Evolutionary conservation across 2,329 filamentous ascomycete species (phyloP), one percentile per base, ranked within the genome.

Genomic region (Coniochaeta sp.): DNA sequence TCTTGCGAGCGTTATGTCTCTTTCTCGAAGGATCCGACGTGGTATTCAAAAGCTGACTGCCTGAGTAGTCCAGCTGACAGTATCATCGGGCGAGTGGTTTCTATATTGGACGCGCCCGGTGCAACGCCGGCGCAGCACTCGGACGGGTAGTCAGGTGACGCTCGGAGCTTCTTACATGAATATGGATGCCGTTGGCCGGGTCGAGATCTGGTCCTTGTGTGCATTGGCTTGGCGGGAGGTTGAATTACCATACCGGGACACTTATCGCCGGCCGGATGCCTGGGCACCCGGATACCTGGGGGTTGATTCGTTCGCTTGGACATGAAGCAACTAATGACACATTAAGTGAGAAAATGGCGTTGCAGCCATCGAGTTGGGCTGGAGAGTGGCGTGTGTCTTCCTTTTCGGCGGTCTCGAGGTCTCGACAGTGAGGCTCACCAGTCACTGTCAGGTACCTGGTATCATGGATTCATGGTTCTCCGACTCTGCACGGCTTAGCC

Each of bases 151-250:
- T 47, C 42, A 47, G 42, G 22, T 26, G 42, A 47, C 4, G 16
- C 2, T 12, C 42, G 19, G 42, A 26, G 16, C 5, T 47, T 47
- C 19, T 24, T 26, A 26, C 24, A 47, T 47, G 42, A 16, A 47
- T 47, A 2, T 47, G 38, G 34, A 36, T n/a, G 32, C 32, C 38
- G 38, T 17, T 17, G 38, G 16, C 16, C 12, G 22, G 10, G 22
- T 9, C 76, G 22, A 70, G 69, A 4, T 12, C 42, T 14, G 42
- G 42, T 47, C 26, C 42, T 47, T 47, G 24, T 47, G 7, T 24
- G 16, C 26, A 47, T 47, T 47, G 42, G 19, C 42, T 47, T 47
- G 42, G 42, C 42, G 12, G 42, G 24, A 26, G 38, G 16, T 40
- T 3, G 16, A 19, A 2, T 40, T 40, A 17, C 38, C 10, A 24